Evolutionary conservation across 1,139 yeast species (phyloP).

Genomic region (Yamadazyma kanchanaburiensis): DNA sequence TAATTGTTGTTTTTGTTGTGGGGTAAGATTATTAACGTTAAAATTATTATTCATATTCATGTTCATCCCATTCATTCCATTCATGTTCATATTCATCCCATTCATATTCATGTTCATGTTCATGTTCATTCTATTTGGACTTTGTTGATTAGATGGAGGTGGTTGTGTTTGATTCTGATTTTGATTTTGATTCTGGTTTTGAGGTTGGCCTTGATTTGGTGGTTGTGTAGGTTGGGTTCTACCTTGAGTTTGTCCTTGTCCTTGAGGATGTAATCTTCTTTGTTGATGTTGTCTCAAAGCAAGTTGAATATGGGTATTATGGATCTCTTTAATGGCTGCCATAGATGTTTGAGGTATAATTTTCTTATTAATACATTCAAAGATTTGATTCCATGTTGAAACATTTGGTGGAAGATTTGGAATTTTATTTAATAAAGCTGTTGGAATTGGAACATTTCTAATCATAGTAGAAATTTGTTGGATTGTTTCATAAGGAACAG

Average conservation of each 20-base stretch:
- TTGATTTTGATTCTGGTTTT: constrained; percentile 11
- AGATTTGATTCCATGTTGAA: constrained; percentile 80
- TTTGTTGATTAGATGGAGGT: constrained; percentile 10
- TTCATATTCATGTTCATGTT: constrained; percentile 12
- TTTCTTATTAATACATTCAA: constrained; percentile 62
- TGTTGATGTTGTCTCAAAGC: constrained; percentile 36
- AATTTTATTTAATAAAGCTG: constrained; percentile 62
- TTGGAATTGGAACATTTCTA: constrained; percentile 67
- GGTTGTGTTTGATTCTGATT: constrained; percentile 5
- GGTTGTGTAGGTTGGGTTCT: constrained; percentile 2
- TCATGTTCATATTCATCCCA: constrained; percentile 9
- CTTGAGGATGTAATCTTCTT: constrained; percentile 17
- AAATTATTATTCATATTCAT: constrained; percentile 4
- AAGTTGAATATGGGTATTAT: constrained; percentile 49
- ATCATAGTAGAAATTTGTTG: constrained; percentile 38
- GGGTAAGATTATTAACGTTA: constrained; percentile 24
- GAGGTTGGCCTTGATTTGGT: constrained; percentile 11
- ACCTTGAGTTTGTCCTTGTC: constrained; percentile 15
- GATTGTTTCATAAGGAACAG: constrained; percentile 23
- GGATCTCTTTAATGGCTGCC: constrained; percentile 58
- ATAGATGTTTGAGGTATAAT: constrained; percentile 53
- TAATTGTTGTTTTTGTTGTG: constrained; percentile 36
- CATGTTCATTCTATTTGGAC: constrained; percentile 14
- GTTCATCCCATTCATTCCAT: constrained; percentile 8
- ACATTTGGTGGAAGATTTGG: constrained; percentile 83